phyloP scores from a whole-genome alignment of 495 filamentous ascomycete species.

The Aspergillus steynii region DNA sequence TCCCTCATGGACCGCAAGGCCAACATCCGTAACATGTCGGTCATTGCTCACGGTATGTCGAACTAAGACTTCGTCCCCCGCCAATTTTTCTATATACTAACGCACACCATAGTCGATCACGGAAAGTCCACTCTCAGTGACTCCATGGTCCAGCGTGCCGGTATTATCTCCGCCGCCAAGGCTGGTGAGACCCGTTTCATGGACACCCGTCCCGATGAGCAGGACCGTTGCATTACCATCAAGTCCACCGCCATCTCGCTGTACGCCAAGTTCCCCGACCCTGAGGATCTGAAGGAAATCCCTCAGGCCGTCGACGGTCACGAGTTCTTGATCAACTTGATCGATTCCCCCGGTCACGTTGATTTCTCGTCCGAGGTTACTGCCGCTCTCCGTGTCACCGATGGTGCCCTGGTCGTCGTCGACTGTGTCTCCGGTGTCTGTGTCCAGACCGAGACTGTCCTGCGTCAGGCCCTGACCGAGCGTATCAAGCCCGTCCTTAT shows the following conservation, averaged over 20 bases:
- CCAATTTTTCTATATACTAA: not conserved
- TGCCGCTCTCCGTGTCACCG: slow-evolving; percentile 98
- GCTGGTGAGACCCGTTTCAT: slow-evolving; percentile 94
- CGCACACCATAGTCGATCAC: slow-evolving; percentile 73
- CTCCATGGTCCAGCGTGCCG: slow-evolving; percentile 96
- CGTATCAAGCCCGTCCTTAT: slow-evolving; percentile 99
- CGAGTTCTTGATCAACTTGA: slow-evolving; percentile 99
- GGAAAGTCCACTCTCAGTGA: slow-evolving; percentile 99
- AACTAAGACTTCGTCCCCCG: not conserved
- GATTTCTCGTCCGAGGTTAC: slow-evolving; percentile 99
- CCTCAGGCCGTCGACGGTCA: slow-evolving; percentile 82
- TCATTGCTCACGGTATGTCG: slow-evolving; percentile 91
- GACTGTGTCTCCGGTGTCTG: slow-evolving; percentile 99
- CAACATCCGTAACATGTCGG: slow-evolving; percentile 99
- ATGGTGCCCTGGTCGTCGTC: slow-evolving; percentile 98
- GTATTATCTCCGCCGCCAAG: slow-evolving; percentile 99
- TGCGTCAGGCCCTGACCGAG: slow-evolving; percentile 98
- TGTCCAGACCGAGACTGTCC: slow-evolving; percentile 99
- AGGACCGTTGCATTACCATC: slow-evolving; percentile 99
- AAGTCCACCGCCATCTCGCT: slow-evolving; percentile 99
- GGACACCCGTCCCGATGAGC: slow-evolving; percentile 95
- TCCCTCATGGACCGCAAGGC: slow-evolving; percentile 93
- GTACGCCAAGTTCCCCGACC: slow-evolving; percentile 78
- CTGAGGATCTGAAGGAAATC: slow-evolving; percentile 94
- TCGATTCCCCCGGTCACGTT: slow-evolving; percentile 99